Conservation (phyloP, 148 eudicot species). For the Arbutus unedo region DNA sequence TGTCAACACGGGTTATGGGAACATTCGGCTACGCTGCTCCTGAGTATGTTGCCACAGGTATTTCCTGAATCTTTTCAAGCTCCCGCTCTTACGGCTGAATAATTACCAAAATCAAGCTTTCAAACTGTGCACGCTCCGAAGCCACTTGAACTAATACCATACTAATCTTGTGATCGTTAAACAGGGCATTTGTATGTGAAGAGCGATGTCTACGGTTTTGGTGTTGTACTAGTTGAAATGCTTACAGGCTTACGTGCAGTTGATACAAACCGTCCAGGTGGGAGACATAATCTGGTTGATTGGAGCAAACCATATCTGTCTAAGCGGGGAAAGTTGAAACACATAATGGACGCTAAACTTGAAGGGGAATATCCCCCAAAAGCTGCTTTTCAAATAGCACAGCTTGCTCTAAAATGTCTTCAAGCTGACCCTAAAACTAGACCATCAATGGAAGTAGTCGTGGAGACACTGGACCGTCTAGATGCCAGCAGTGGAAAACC, state of each 20-base stretch:
- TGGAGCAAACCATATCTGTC: slow-evolving; percentile 23
- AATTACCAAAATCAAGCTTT: too few relatives aligned
- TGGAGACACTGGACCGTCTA: slow-evolving; percentile 42
- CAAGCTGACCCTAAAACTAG: slow-evolving; percentile 45
- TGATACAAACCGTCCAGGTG: slow-evolving; percentile 14
- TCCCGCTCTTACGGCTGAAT: background rate
- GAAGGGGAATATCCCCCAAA: slow-evolving; percentile 62
- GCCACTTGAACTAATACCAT: background rate
- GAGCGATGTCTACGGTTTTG: slow-evolving; percentile 81
- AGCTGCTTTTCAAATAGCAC: slow-evolving; percentile 59
- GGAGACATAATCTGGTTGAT: slow-evolving; percentile 15
- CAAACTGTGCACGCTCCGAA: too few relatives aligned
- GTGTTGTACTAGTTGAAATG: slow-evolving; percentile 75
- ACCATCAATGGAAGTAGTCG: slow-evolving; percentile 77
- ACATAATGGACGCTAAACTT: slow-evolving; percentile 61
- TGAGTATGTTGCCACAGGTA: slow-evolving; percentile 84
- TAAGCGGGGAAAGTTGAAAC: slow-evolving; percentile 51
- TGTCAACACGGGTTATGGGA: slow-evolving; percentile 76
- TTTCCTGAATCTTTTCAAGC: background rate
- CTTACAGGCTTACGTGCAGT: slow-evolving; percentile 22
- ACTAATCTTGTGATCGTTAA: slow-evolving; percentile 5
- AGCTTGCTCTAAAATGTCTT: slow-evolving; percentile 65
- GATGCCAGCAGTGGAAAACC: slow-evolving; percentile 35
- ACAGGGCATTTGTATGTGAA: slow-evolving; percentile 81
- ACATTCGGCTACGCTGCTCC: slow-evolving; percentile 90